A percentile compares a stretch with the other conserved stretches of the same genome.
These are phyloP conservation scores for Phialophora chinensis DNA, from an alignment of 2,329 filamentous ascomycete species.

Conservation along the genomic window DNA sequence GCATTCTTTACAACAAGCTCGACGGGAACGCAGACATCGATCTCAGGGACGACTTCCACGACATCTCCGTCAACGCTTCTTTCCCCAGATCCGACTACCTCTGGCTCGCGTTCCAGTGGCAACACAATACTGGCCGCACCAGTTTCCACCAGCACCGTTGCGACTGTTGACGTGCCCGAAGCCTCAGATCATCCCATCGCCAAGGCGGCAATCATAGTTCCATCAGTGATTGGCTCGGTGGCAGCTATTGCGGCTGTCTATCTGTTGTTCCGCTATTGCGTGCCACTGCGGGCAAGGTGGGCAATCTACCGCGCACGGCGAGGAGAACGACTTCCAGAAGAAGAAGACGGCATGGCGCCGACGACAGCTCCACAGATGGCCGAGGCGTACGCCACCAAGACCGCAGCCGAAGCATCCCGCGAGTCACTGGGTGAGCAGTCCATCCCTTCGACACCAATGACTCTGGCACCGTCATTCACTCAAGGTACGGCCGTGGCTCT, in stretches of 20 bases:
- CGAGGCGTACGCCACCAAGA: constrained; percentile 12
- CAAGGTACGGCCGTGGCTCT: constrained; percentile 7
- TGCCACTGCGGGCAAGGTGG: constrained; percentile 9
- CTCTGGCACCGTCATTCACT: background rate
- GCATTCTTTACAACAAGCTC: background rate
- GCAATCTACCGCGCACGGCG: constrained; percentile 3
- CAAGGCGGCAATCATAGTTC: constrained; percentile 17
- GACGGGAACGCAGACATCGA: background rate
- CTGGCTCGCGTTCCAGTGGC: background rate
- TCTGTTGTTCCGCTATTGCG: constrained; percentile 25
- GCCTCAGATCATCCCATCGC: background rate
- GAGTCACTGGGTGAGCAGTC: background rate
- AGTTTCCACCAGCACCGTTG: background rate
- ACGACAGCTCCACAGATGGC: constrained; percentile 2
- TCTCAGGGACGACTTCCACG: background rate
- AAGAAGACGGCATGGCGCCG: constrained; percentile 11
- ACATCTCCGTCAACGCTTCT: background rate
- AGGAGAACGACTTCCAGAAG: constrained; percentile 13
- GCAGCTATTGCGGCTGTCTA: constrained; percentile 14
- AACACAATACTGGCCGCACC: background rate
- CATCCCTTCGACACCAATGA: constrained; percentile 1
- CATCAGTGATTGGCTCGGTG: constrained; percentile 20
- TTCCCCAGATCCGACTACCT: background rate
- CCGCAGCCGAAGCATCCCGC: background rate
- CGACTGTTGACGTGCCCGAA: background rate